Conservation (phyloP, 1,284 basidiomycete genomes). For the Ustilago tritici region DNA sequence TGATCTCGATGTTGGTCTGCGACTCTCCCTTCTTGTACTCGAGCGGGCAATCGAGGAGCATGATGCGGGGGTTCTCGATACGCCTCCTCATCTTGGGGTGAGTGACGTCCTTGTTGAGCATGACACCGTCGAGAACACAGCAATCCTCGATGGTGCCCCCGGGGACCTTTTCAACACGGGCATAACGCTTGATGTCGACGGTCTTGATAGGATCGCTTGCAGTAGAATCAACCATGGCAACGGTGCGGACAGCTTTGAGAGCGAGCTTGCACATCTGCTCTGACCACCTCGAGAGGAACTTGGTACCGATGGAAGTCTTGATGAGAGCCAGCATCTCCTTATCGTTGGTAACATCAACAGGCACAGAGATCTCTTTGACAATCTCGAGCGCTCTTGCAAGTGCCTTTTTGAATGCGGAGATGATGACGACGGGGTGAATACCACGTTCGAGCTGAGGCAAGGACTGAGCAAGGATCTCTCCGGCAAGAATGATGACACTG, state of each 20-base stretch:
- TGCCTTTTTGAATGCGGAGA: constrained; percentile 95
- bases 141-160: constrained; percentile 97
- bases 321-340: constrained; percentile 94
- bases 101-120: constrained; percentile 99
- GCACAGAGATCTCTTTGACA: constrained; percentile 86
- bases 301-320: constrained; percentile 99
- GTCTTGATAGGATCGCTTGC: constrained; percentile 71
- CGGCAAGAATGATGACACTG: constrained; percentile 95
- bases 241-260: constrained; percentile 88
- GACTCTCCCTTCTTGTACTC: constrained; percentile 99
- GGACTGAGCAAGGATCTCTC: constrained; percentile 98
- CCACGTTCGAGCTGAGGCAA: constrained; percentile 91
- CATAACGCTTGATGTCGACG: constrained; percentile 97
- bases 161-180: constrained; percentile 95
- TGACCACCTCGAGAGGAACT: constrained; percentile 95
- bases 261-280: constrained; percentile 97
- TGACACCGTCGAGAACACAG: constrained; percentile 86
- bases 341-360: constrained; percentile 88
- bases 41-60: constrained; percentile 93
- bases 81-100: constrained; percentile 95
- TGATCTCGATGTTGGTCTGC: constrained; percentile 99
- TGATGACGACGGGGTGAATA: constrained; percentile 98
- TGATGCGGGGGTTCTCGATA: constrained; percentile 89
- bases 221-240: constrained; percentile 73
- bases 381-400: constrained; percentile 90